Evolutionary conservation across 108 stramenopile species (phyloP).

Genomic region (Pseudonitzschia delicatissima): DNA sequence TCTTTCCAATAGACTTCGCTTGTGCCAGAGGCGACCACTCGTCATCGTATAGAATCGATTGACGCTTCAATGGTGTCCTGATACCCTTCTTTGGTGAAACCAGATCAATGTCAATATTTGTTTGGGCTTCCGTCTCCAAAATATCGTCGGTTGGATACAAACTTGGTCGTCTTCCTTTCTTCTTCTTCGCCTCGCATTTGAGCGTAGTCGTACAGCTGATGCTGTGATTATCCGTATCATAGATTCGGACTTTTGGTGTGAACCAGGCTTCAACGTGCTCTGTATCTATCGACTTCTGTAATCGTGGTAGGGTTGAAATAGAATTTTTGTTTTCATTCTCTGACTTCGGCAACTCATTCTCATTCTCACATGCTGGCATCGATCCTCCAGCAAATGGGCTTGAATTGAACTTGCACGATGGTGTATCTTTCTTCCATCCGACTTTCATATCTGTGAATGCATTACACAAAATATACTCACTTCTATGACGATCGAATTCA

Average conservation of each 20-base stretch:
- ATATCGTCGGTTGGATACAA: not conserved
- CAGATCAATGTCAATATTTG: too few relatives aligned
- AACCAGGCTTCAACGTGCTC: slow-evolving; percentile 14
- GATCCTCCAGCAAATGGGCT: too few relatives aligned
- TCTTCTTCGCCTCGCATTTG: not conserved
- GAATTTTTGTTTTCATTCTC: not conserved
- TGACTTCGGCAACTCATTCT: too few relatives aligned
- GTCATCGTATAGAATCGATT: not conserved
- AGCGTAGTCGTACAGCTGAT: not conserved
- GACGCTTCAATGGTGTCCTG: not conserved
- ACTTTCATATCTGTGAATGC: not conserved
- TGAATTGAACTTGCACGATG: too few relatives aligned
- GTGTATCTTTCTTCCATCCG: not conserved
- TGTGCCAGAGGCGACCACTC: slow-evolving; percentile 1
- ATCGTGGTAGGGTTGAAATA: not conserved
- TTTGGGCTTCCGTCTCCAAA: not conserved
- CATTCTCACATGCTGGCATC: not conserved
- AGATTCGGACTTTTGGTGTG: not conserved
- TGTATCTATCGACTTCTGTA: not conserved
- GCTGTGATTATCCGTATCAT: too few relatives aligned
- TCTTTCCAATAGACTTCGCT: not conserved
- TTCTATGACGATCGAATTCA: too few relatives aligned
- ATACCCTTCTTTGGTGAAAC: not conserved
- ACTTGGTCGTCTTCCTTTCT: not conserved
- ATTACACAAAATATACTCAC: not conserved